Evolutionary conservation across 768 basidiomycete genomes (phyloP), one percentile per base, ranked within the genome.

Genomic region (Suillus americanus): DNA sequence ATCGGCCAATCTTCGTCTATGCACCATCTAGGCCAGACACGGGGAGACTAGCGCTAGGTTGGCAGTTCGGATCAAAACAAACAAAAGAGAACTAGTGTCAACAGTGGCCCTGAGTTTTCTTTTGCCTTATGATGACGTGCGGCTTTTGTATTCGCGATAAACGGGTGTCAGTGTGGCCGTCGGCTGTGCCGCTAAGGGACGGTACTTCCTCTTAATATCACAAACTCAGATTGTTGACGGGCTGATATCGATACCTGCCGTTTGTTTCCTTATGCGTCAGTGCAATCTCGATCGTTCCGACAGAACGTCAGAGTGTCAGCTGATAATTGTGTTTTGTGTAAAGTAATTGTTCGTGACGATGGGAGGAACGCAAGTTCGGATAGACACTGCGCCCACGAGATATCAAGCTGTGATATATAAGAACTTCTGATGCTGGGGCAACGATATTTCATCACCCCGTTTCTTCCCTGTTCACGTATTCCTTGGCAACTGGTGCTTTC

Each of bases 131-230:
- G 65, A 57, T 64, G 55, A 61, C 60, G 38, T 41, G 25, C 18
- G 57, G 57, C 38, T 12, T 59, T 59, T 25, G 38, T 59, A 28
- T 59, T 59, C 57, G 25, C 38, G 65, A 35, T 62, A 65, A 59
- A 61, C 43, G 50, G 46, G 64, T 48, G 64, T 48, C 61, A 68
- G 69, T 28, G 66, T 69, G 72, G 71, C 68, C 51, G 66, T 62
- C 56, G 71, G 75, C 70, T 75, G 69, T 76, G 73, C 67, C 60
- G 61, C 41, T 55, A 67, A 46, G 62, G 65, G 71, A 66, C 69
- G 70, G 68, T 66, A 67, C 57, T 67, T 66, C 50, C 65, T n/a
- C 62, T 60, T 55, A 51, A 51, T 59, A 68, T 67, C 60, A 50
- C 69, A 60, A 71, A 64, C 63, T 66, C 62, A 65, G 65, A 75